Evolutionary conservation across 108 stramenopile genomes (phyloP).

Genomic region (Aurantiochytrium sp.): DNA sequence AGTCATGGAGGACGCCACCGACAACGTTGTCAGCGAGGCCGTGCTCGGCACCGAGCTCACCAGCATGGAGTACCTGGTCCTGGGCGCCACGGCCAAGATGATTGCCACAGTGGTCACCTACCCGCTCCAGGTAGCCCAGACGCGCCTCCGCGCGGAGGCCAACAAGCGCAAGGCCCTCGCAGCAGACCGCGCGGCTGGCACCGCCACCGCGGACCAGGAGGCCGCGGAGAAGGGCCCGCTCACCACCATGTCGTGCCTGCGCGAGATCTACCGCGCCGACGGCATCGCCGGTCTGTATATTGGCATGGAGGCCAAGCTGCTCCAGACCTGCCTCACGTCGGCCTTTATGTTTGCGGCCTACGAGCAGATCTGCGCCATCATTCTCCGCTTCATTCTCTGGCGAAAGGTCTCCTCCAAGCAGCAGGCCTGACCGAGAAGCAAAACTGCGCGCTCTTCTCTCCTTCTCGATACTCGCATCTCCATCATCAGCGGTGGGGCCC

Average conservation of each 20-base stretch:
- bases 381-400: conserved; percentile 29
- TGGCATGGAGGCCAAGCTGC: conserved; percentile 61
- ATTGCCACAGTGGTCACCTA: conserved; percentile 60
- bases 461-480: too few relatives aligned
- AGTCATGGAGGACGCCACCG: conserved; percentile 11
- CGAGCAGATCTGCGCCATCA: conserved; percentile 48
- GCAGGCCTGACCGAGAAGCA: neutral
- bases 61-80: conserved; percentile 49
- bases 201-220: neutral
- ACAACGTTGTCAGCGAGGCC: conserved; percentile 25
- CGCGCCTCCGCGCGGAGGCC: conserved; percentile 45
- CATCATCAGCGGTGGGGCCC: too few relatives aligned
- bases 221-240: neutral
- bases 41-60: neutral
- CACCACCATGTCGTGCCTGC: neutral
- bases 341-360: conserved; percentile 59
- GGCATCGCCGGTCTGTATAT: conserved; percentile 53
- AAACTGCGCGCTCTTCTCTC: too few relatives aligned
- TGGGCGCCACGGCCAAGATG: conserved; percentile 58
- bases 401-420: conserved; percentile 10
- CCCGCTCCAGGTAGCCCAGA: conserved; percentile 61
- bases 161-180: neutral
- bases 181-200: neutral
- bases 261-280: conserved; percentile 37
- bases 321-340: conserved; percentile 58